Base-by-base conservation (phyloP, 2,329 filamentous ascomycete species). In the Penicillium sp. region DNA sequence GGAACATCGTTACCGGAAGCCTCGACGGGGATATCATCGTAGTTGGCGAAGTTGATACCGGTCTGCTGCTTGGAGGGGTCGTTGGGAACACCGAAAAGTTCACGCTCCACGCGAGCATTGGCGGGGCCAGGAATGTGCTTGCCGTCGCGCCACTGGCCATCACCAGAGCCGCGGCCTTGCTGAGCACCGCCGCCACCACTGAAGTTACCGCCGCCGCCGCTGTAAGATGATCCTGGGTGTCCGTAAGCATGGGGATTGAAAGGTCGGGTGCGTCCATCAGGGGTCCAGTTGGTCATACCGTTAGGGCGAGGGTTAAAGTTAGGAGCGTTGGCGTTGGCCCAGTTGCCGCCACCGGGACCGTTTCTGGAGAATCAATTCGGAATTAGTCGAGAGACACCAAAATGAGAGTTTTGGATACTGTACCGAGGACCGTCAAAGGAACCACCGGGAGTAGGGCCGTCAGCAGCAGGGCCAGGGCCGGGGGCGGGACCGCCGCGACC, bases 41-140 rank as follows among this genome's bases (percentile, higher is more conserved):
- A 99, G 83, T 99, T 99, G 81, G 96, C 88, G 74, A 99, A 99
- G 85, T 99, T 99, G 88, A 99, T 97, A 77, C 94, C 94, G 32
- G 92, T 97, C 70, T 95, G 90, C 76, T 96, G 90, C 83, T 97
- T 97, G 64, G 88, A 86, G 60, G 93, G 91, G 71, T 97, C 94
- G 75, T 97, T 93, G 66, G 88, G 81, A 47, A 88, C 81, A 70
- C 94, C 94, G 74, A 97, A 99, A 48, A 99, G 88, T 72, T 99
- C 94, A 67, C 92, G 92, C 84, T 99, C 94, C 44, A 96, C 64
- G 66, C 93, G 92, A 61, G 88, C 83, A 80, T 97, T 97, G 66
- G 88, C 76, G 60, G 92, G 91, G 54, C 94, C 94, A 56, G 93
- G 84, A 67, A 97, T 81, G 80, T 99, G 94, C 83, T 97, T 96